Conservation (phyloP, 2,329 filamentous ascomycete genomes). For the Metarhizium robertsii region DNA sequence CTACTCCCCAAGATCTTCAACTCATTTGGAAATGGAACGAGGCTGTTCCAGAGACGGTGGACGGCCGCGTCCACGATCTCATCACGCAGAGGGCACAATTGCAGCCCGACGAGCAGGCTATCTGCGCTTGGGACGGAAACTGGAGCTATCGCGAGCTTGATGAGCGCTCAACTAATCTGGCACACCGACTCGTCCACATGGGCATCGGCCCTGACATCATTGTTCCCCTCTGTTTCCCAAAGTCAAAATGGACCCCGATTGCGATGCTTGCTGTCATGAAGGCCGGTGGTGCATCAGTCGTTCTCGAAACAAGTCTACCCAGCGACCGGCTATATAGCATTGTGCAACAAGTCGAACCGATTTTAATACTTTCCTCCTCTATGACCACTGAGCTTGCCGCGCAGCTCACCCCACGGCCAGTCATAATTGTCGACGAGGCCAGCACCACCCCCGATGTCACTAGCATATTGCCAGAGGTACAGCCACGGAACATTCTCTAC, state of each 20-base stretch:
- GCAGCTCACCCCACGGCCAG: conserved; percentile 9
- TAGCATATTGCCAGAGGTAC: conserved; percentile 4
- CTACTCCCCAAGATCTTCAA: conserved; percentile 1
- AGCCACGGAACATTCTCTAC: conserved; percentile 8
- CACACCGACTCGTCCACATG: conserved; percentile 3
- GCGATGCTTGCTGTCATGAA: conserved; percentile 23
- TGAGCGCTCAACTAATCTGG: conserved; percentile 4
- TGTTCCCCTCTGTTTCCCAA: conserved; percentile 24
- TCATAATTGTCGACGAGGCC: neutral
- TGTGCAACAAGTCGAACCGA: conserved; percentile 8
- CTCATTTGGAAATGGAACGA: conserved; percentile 12
- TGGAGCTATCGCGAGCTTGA: conserved; percentile 14
- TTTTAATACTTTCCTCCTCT: conserved; percentile 11
- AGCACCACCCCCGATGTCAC: conserved; percentile 7
- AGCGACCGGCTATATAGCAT: conserved; percentile 9
- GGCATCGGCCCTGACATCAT: conserved; percentile 14
- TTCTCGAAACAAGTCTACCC: conserved; percentile 9
- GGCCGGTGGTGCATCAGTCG: conserved; percentile 15
- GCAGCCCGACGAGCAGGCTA: conserved; percentile 9
- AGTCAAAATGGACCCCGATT: conserved; percentile 21
- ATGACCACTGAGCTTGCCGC: conserved; percentile 2
- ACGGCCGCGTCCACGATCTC: conserved; percentile 13
- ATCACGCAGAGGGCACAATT: conserved; percentile 7
- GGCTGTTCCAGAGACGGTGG: conserved; percentile 3
- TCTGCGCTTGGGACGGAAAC: conserved; percentile 17